Conservation (phyloP, 2,329 filamentous ascomycete species). For the Domatiomyces globalis region DNA sequence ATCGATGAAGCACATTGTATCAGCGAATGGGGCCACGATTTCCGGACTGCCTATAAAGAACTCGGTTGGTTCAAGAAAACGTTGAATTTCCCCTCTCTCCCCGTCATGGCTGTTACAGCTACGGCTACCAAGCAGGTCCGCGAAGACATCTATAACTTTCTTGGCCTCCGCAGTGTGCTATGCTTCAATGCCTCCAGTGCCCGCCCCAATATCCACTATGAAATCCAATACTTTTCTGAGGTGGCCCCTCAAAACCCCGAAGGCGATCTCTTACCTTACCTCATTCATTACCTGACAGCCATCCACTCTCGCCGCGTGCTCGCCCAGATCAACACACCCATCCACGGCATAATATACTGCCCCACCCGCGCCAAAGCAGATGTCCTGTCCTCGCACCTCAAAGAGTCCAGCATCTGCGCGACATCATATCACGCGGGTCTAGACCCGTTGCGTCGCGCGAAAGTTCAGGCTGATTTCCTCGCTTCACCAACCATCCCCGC, state of each 20-base stretch:
- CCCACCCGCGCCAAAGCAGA: conserved; percentile 29
- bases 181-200: conserved; percentile 73
- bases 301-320: conserved; percentile 54
- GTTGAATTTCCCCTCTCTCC: conserved; percentile 57
- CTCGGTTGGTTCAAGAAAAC: conserved; percentile 72
- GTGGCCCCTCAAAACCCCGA: conserved; percentile 42
- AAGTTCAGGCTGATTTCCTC: conserved; percentile 28
- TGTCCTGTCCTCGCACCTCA: conserved; percentile 25
- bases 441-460: conserved; percentile 58
- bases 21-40: conserved; percentile 96
- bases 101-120: conserved; percentile 83
- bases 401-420: conserved; percentile 24
- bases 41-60: conserved; percentile 79
- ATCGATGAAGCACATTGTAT: conserved; percentile 96
- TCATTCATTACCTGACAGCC: conserved; percentile 60
- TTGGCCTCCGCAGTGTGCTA: conserved; percentile 48
- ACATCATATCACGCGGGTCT: conserved; percentile 41
- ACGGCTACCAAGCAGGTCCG: conserved; percentile 73
- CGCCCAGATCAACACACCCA: conserved; percentile 22
- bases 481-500: conserved; percentile 11
- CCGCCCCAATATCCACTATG: conserved; percentile 76
- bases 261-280: conserved; percentile 55
- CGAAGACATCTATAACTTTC: conserved; percentile 63
- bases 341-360: conserved; percentile 36
- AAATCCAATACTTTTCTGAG: conserved; percentile 51